Conservation (phyloP, 208 protist genomes). For the Leishmania major region DNA sequence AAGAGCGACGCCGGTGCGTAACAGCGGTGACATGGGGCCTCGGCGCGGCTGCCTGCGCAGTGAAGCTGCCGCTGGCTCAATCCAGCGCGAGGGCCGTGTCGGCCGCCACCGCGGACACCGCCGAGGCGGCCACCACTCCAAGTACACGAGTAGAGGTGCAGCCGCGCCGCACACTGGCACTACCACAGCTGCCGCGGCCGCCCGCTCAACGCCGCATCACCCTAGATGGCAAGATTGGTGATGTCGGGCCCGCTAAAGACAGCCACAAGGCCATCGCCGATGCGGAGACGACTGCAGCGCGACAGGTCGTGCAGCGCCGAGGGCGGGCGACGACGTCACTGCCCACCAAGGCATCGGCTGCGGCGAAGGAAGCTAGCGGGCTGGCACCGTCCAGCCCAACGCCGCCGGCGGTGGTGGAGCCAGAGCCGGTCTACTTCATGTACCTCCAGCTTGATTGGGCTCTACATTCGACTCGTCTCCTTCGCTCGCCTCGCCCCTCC, state of each 20-base stretch:
- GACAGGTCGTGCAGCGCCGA: background rate
- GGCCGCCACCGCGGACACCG: background rate
- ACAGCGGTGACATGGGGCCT: constrained; percentile 69
- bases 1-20: constrained; percentile 31
- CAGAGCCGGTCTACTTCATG: constrained; percentile 45
- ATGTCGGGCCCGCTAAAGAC: background rate
- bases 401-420: background rate
- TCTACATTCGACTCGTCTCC: constrained; percentile 62
- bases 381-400: background rate
- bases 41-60: constrained; percentile 43
- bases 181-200: background rate
- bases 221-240: background rate
- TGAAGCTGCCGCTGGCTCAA: constrained; percentile 18
- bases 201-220: background rate
- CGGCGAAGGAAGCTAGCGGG: background rate
- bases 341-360: background rate
- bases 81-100: background rate
- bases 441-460: constrained; percentile 76
- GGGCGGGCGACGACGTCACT: background rate
- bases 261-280: background rate
- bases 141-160: background rate
- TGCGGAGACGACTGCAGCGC: background rate
- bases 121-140: background rate
- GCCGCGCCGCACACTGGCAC: background rate
- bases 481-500: constrained; percentile 72